Evolutionary conservation across 768 basidiomycete species (phyloP).

Genomic region (Tricholoma matsutake): DNA sequence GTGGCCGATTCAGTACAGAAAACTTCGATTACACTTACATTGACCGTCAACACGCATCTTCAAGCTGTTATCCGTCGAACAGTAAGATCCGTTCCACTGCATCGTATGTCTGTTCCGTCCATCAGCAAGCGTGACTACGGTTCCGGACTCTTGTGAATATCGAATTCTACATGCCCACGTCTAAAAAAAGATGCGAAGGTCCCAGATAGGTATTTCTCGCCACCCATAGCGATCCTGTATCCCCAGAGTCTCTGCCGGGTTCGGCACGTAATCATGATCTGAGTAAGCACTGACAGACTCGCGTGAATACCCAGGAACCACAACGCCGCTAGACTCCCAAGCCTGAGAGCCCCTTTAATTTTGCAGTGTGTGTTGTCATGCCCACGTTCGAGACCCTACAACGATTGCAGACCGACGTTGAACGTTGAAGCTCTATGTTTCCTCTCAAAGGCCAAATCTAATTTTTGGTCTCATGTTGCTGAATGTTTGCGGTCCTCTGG

Average conservation of each 20-base stretch:
- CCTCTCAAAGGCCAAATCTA: background rate
- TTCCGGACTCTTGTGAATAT: background rate
- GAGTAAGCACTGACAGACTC: background rate
- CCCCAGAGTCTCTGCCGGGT: background rate
- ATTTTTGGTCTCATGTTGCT: background rate
- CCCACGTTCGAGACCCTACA: no score
- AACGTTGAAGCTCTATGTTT: background rate
- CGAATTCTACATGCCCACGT: background rate
- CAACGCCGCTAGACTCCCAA: background rate
- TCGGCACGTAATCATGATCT: background rate
- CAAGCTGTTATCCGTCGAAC: background rate
- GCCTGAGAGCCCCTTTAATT: background rate
- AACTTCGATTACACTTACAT: background rate
- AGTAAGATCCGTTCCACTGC: background rate
- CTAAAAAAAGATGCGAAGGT: background rate
- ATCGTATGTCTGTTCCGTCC: background rate
- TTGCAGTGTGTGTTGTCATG: background rate
- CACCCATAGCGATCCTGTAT: background rate
- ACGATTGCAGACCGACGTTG: background rate
- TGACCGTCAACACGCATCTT: no score
- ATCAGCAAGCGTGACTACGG: background rate
- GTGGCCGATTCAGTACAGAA: no score
- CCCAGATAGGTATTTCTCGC: background rate
- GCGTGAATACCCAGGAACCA: background rate
- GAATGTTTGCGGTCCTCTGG: background rate